These are phyloP conservation scores for Triticum dicoccoides DNA, from an alignment of 176 grass and related monocot genomes.

Conservation along the genomic window DNA sequence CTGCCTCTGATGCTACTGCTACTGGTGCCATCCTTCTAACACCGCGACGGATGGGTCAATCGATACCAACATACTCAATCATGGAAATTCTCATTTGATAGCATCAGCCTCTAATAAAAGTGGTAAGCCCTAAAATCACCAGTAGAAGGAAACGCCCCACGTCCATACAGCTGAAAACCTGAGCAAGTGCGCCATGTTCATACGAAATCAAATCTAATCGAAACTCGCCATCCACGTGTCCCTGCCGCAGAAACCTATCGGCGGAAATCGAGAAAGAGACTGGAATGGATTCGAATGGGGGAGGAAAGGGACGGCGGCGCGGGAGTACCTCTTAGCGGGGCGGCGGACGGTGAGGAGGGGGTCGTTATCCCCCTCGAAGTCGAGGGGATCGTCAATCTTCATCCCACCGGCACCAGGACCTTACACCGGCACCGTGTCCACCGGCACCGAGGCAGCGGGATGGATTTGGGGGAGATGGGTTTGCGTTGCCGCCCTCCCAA, in stretches of 20 bases:
- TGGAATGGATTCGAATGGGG: neutral
- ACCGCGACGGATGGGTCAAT: too few species aligned
- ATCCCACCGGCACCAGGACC: neutral
- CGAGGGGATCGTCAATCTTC: slow-evolving; percentile 60
- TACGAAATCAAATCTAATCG: neutral
- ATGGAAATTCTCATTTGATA: neutral
- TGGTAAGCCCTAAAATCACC: neutral
- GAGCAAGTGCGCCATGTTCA: neutral
- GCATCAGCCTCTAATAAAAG: neutral
- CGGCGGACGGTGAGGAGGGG: slow-evolving; percentile 32
- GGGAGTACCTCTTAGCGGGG: slow-evolving; percentile 54
- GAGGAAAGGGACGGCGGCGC: neutral
- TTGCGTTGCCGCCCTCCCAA: neutral
- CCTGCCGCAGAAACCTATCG: neutral
- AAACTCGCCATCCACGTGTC: too few species aligned
- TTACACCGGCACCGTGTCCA: too few species aligned
- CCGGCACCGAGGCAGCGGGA: neutral
- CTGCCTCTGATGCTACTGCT: too few species aligned
- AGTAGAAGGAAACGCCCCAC: neutral
- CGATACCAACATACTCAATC: too few species aligned
- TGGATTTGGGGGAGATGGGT: neutral
- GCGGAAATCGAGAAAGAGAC: neutral
- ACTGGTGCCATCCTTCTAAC: too few species aligned
- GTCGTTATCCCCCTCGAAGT: slow-evolving; percentile 87
- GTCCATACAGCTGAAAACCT: neutral